Conservation (phyloP, 768 basidiomycete species). For the Holtermannia corniformis region DNA sequence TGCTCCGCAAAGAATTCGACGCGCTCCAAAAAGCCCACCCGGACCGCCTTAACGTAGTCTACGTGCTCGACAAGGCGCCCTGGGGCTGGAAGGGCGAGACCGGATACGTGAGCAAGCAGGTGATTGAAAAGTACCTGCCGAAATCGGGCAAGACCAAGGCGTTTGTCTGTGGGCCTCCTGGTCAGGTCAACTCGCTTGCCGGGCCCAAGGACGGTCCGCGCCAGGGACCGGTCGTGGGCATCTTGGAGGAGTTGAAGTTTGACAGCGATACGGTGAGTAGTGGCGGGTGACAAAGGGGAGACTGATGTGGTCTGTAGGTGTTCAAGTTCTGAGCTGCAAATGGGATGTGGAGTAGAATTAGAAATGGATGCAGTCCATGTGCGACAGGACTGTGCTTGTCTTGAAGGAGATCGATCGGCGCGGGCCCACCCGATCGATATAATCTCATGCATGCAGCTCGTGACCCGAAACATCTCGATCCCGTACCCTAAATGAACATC, state of each 20-base stretch:
- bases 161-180: slow-evolving; percentile 78
- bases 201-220: slow-evolving; percentile 82
- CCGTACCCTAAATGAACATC: slow-evolving; percentile 26
- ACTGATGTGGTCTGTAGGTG: slow-evolving; percentile 80
- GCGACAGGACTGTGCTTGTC: no score
- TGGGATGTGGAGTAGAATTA: background rate
- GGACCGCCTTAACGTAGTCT: slow-evolving; percentile 63
- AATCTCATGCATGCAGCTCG: no score
- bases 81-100: slow-evolving; percentile 57
- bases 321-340: slow-evolving; percentile 47
- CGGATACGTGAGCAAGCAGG: slow-evolving; percentile 64
- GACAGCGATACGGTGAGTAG: background rate
- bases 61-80: slow-evolving; percentile 70
- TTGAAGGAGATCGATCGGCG: no score
- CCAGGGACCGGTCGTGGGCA: slow-evolving; percentile 71
- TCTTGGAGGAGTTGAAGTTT: slow-evolving; percentile 59
- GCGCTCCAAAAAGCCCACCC: slow-evolving; percentile 44
- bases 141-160: slow-evolving; percentile 67
- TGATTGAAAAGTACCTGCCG: slow-evolving; percentile 65
- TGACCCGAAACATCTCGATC: no score
- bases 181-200: slow-evolving; percentile 75
- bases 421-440: no score
- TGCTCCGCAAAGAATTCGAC: slow-evolving; percentile 41
- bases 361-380: background rate
- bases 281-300: slow-evolving; percentile 33